Evolutionary conservation across 257 asterid species (phyloP), one percentile per base, ranked within the genome.

Genomic region (Solanum paucissectum): DNA sequence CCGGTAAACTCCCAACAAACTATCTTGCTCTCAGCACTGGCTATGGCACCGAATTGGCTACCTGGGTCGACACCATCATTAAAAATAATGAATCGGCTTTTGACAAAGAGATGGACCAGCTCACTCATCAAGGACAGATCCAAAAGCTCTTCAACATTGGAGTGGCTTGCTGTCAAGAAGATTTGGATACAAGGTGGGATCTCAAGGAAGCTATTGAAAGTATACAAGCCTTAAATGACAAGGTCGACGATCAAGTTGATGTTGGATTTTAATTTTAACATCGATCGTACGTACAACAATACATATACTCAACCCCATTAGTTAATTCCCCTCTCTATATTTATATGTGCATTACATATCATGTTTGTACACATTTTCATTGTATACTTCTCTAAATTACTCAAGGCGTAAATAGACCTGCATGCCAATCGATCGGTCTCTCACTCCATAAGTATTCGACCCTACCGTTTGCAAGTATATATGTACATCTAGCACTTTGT

Each of bases 1-100:
- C 98, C 0, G 96, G 98, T 8, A 95, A 91, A 90, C 90, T 91
- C 20, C 98, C 96, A 2, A 92, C 95, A 77, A 94, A 92, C 86
- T 94, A 91, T 88, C 87, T 95, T 0, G 90, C 88, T 9, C 95
- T 92, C 42, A 92, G 92, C 25, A 21, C 90, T 13, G 93, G 90
- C 1, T 89, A 90, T 84, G 93, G 89, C 3, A 36, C 92, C 1
- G 93, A 91, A 11, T 68, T 94, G 46, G 92, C 95, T 0, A 87
- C 88, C 23, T 94, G 98, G 98, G 87, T 95, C 40, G 89, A 90
- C 12, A 92, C 90, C 55, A 90, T 92, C 38, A 91, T 88, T 64
- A 32, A 32, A n/a, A 86, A 86, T 12, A 23, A 64, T 81, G 72
- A 82, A 34, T 52, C 6, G 9, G 90, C 89, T 52, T 93, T 93